A percentile compares a stretch with the other conserved stretches of the same genome.
Evolutionary conservation across 208 protist species (phyloP).

Genomic region (Vickermania ingenoplastis): DNA sequence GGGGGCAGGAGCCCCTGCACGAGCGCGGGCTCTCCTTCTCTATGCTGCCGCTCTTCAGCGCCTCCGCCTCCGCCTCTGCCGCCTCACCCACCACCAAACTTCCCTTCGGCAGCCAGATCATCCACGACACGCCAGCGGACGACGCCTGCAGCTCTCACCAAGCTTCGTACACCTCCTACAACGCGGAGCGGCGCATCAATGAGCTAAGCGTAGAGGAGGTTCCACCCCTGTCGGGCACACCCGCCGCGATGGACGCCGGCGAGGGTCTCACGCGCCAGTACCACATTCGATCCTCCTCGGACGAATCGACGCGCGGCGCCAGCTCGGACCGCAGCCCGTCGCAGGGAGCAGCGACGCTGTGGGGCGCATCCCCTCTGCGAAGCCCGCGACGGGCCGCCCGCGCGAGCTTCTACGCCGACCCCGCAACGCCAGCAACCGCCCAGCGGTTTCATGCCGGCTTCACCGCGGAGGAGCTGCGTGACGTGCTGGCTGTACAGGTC

Average conservation of each 20-base stretch:
- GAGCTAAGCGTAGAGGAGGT: neutral
- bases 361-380: neutral
- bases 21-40: neutral
- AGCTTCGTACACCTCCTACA: neutral
- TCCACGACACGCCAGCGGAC: neutral
- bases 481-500: slow-evolving; percentile 10
- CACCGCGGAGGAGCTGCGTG: slow-evolving; percentile 3
- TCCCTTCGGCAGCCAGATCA: neutral
- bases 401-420: neutral
- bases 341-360: no score
- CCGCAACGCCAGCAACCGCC: neutral
- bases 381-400: neutral
- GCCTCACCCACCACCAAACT: neutral
- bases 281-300: neutral
- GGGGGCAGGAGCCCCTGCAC: neutral
- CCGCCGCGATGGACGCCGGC: neutral
- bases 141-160: neutral
- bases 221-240: no score
- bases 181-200: neutral
- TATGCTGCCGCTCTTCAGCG: neutral
- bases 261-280: neutral
- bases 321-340: no score
- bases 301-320: neutral
- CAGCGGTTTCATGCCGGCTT: neutral
- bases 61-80: no score